Evolutionary conservation across 805 yeast species (phyloP), one percentile per base, ranked within the genome.

Genomic region (Starmerella floris): DNA sequence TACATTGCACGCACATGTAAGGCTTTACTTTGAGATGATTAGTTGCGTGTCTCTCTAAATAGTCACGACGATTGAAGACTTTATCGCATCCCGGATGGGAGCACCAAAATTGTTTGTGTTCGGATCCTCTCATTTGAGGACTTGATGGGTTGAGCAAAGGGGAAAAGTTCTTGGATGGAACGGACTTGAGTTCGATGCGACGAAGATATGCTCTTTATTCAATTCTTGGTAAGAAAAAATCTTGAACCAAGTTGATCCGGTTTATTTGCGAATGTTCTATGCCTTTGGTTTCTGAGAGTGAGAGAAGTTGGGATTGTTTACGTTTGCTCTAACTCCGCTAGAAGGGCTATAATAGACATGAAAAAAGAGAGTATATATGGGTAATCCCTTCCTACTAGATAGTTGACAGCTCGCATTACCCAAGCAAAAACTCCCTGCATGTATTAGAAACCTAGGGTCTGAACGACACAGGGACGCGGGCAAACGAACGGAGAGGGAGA

Each of bases 1-100:
- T 49, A 51, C 65, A 61, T 17, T 54, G 54, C 21, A 49, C 42
- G 40, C 65, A 61, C 37, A 49, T 44, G 40, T 36, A 60, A 16
- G 64, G 64, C 47, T 60, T 60, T n/a, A 60, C 56, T 3, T 52
- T 51, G 16, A 60, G 48, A 40, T 60, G 64, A 46, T 61, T 61
- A n/a, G 59, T 59, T 20, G 63, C 56, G 42, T 61, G 65, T 8
- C 64, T 45, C 41, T 60, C 63, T 25, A 60, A 49, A 37, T 60
- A 60, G 44, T 60, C 64, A 4, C 62, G 45, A 10, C 64, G 56
- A 40, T 59, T 58, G 48, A 60, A 60, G 39, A 55, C 55, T 45
- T 60, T 60, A 30, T 44, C 51, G 46, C 64, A 60, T 17, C 62
- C 62, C 2, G 54, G 55, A 34, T 42, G 51, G 13, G 50, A 39